These are phyloP conservation scores for Colletotrichum melonis DNA, from an alignment of 2,329 filamentous ascomycete genomes.

Conservation along the genomic window DNA sequence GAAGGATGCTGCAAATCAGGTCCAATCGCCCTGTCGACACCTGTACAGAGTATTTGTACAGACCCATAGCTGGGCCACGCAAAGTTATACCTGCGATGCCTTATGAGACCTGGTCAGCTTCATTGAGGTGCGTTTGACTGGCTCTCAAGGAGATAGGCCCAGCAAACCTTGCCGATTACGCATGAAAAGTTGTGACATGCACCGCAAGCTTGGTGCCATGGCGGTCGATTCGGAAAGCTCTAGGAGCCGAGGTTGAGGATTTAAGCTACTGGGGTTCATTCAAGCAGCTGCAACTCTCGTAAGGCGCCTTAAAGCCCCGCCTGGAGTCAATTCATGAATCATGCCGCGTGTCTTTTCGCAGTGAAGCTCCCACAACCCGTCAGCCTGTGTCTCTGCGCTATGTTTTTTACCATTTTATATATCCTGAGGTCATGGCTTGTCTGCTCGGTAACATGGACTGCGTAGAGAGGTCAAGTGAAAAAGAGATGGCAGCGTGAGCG, in stretches of 20 bases:
- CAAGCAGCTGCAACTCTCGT: neutral
- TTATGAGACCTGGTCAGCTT: neutral
- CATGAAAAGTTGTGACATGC: neutral
- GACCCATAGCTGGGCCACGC: neutral
- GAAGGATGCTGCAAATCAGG: neutral
- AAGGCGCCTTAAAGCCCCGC: neutral
- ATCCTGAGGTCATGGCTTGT: neutral
- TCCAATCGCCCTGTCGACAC: neutral
- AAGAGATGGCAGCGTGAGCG: neutral
- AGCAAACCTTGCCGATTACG: neutral
- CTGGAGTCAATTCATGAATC: neutral
- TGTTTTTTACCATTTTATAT: neutral
- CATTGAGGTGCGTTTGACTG: neutral
- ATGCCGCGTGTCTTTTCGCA: constrained; percentile 5
- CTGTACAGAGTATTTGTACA: neutral
- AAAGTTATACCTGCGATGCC: neutral
- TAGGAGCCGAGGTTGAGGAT: neutral
- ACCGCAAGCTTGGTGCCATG: no score
- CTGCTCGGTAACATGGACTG: neutral
- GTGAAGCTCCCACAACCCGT: neutral
- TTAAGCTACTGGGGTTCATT: neutral
- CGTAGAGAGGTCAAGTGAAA: neutral
- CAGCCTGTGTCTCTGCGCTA: no score
- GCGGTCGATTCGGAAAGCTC: no score
- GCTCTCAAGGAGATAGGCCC: neutral